Conservation (phyloP, 2,329 filamentous ascomycete species). For the Blastomyces gilchristii region DNA sequence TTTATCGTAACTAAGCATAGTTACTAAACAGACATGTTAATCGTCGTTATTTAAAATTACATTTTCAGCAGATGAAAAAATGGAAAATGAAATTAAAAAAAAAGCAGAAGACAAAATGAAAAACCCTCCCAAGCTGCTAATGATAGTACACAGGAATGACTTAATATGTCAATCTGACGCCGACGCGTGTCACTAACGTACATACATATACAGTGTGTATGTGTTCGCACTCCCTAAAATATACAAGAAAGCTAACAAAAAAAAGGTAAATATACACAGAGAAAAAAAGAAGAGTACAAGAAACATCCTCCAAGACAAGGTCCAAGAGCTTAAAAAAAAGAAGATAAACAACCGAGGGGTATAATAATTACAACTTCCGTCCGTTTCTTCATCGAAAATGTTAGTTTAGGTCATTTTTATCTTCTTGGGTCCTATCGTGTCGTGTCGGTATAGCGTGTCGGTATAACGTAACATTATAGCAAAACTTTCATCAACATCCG, state of each 20-base stretch:
- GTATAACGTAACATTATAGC: not conserved
- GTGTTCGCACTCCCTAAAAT: not conserved
- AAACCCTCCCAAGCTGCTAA: no score
- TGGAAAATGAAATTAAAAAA: no score
- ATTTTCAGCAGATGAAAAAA: no score
- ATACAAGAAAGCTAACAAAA: not conserved
- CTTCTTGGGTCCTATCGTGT: not conserved
- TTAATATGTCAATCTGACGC: not conserved
- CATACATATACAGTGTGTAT: not conserved
- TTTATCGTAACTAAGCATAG: no score
- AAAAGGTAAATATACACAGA: not conserved
- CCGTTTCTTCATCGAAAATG: not conserved
- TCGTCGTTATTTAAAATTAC: no score
- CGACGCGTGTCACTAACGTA: not conserved
- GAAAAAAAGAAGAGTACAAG: not conserved
- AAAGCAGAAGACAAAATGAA: no score
- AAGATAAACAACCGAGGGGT: not conserved
- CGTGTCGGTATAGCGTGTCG: not conserved
- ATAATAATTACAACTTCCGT: not conserved
- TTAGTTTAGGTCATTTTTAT: not conserved
- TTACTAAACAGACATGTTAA: no score
- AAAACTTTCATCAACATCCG: slow-evolving; percentile 32
- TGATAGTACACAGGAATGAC: no score
- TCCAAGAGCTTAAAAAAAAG: not conserved
- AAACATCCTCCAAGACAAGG: slow-evolving; percentile 26